Evolutionary conservation across 495 filamentous ascomycete species (phyloP).

Genomic region (Penicillium salamii): DNA sequence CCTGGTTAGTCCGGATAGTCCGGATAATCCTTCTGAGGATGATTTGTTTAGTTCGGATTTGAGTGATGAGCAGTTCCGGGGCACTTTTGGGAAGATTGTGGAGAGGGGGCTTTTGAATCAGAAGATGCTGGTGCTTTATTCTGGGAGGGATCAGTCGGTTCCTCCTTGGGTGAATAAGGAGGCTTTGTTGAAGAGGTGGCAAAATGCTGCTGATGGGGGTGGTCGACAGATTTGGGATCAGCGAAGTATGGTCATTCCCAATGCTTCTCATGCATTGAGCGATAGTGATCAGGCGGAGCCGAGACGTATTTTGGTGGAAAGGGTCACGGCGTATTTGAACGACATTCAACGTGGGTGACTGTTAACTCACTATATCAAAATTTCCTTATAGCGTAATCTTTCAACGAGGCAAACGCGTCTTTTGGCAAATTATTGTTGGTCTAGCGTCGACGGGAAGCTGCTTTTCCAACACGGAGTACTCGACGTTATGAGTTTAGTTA

Average conservation of each 20-base stretch:
- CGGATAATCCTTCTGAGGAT: constrained; percentile 63
- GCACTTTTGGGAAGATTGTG: constrained; percentile 62
- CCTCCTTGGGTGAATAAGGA: constrained; percentile 61
- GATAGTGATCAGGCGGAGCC: constrained; percentile 46
- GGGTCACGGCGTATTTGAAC: constrained; percentile 31
- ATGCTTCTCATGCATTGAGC: constrained; percentile 46
- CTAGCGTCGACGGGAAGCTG: no score
- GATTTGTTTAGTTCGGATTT: constrained; percentile 86
- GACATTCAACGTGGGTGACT: constrained; percentile 17
- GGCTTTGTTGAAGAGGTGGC: constrained; percentile 61
- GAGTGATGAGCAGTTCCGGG: constrained; percentile 48
- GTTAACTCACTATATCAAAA: no score
- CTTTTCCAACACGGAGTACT: no score
- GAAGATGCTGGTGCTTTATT: constrained; percentile 53
- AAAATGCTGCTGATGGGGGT: constrained; percentile 46
- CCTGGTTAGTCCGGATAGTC: constrained; percentile 53
- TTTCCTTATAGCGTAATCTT: no score
- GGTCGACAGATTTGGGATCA: constrained; percentile 35
- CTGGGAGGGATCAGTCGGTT: constrained; percentile 69
- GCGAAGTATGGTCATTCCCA: constrained; percentile 41
- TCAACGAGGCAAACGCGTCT: no score
- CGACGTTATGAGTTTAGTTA: no score
- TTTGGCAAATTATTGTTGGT: no score
- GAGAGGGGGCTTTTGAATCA: constrained; percentile 49
- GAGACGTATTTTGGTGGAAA: constrained; percentile 32